phyloP scores from a whole-genome alignment of 2,329 filamentous ascomycete species.

The Botrytis medusae region DNA sequence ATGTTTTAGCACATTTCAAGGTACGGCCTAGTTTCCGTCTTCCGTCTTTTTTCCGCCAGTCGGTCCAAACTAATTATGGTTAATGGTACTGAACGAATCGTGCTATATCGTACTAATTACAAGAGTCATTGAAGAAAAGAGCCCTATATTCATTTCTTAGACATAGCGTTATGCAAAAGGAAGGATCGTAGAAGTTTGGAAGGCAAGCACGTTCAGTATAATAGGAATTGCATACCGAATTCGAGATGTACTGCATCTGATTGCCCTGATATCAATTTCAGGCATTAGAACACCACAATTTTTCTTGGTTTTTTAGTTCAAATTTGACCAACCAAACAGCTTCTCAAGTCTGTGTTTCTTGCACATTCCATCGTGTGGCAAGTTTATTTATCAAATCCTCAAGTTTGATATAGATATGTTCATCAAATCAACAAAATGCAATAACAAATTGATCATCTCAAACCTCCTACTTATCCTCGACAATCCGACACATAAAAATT shows the following conservation, averaged over 20 bases:
- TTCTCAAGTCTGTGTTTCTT: neutral
- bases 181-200: slow-evolving; percentile 3
- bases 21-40: neutral
- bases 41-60: neutral
- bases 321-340: neutral
- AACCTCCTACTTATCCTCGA: neutral
- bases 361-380: slow-evolving; percentile 1
- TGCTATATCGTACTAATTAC: neutral
- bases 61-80: neutral
- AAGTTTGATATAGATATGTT: neutral
- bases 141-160: neutral
- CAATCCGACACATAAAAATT: neutral
- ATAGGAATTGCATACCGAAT: neutral
- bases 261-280: neutral
- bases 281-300: neutral
- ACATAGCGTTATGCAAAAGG: neutral
- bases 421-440: neutral
- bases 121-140: neutral
- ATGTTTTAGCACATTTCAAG: neutral
- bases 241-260: neutral
- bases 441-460: slow-evolving; percentile 1
- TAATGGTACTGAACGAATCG: neutral
- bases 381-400: neutral
- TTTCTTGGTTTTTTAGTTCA: neutral
- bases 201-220: neutral